phyloP scores from a whole-genome alignment of 2,329 filamentous ascomycete genomes.

The Aureobasidium sp. region DNA sequence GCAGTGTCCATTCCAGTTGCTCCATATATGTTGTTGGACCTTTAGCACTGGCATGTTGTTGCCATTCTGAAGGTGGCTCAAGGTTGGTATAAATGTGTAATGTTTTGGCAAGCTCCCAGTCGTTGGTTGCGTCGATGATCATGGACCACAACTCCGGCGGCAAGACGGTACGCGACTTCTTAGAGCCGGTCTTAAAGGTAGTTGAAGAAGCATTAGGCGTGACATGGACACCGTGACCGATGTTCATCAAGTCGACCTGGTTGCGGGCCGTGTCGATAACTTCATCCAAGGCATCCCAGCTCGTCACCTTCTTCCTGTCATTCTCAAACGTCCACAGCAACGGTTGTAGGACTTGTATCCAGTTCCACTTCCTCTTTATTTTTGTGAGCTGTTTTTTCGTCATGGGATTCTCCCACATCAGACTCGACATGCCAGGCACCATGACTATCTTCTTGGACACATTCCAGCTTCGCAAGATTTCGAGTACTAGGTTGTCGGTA shows the following conservation, averaged over 20 bases:
- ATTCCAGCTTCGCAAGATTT: slow-evolving; percentile 79
- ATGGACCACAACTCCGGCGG: slow-evolving; percentile 86
- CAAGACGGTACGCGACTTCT: slow-evolving; percentile 36
- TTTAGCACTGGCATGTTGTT: slow-evolving; percentile 52
- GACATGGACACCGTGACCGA: slow-evolving; percentile 60
- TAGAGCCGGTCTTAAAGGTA: slow-evolving; percentile 20
- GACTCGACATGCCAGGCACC: slow-evolving; percentile 78
- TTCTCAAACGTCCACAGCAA: slow-evolving; percentile 73
- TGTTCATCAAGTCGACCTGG: slow-evolving; percentile 64
- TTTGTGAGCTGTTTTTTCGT: slow-evolving; percentile 83
- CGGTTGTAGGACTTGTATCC: slow-evolving; percentile 73
- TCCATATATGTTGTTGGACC: slow-evolving; percentile 64
- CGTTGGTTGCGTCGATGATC: slow-evolving; percentile 72
- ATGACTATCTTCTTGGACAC: slow-evolving; percentile 76
- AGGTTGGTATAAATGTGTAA: slow-evolving; percentile 74
- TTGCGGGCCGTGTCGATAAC: slow-evolving; percentile 68
- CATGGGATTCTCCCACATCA: slow-evolving; percentile 86
- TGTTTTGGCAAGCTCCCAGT: slow-evolving; percentile 84
- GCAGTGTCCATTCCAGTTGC: slow-evolving; percentile 76
- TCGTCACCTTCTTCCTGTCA: slow-evolving; percentile 40
- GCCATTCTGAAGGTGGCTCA: slow-evolving; percentile 65
- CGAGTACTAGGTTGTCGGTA: slow-evolving; percentile 70
- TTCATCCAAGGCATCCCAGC: slow-evolving; percentile 56
- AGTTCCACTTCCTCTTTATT: slow-evolving; percentile 74
- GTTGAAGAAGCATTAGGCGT: slow-evolving; percentile 21